Evolutionary conservation across 805 yeast genomes (phyloP).

Genomic region (Schwanniomyces pseudopolymorphus): DNA sequence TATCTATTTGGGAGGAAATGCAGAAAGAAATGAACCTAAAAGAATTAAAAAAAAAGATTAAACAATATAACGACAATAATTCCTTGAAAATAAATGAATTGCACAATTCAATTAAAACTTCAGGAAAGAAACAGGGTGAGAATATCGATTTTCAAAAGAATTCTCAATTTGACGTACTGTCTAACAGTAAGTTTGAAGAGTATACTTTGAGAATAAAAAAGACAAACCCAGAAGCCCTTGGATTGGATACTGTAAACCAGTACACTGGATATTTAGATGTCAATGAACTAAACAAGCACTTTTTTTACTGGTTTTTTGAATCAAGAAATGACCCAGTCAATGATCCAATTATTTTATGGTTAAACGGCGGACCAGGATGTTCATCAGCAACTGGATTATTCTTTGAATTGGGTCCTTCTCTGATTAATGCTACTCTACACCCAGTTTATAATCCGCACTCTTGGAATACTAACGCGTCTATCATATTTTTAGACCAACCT

Average conservation of each 20-base stretch:
- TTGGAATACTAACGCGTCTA: conserved; percentile 90
- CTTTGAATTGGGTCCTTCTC: conserved; percentile 89
- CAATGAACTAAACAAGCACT: conserved; percentile 55
- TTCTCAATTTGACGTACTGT: conserved; percentile 15
- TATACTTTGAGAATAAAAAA: conserved; percentile 31
- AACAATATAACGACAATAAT: conserved; percentile 6
- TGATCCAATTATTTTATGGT: conserved; percentile 89
- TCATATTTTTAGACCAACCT: conserved; percentile 92
- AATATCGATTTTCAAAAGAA: background rate
- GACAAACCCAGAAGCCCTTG: conserved; percentile 33
- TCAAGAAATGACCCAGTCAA: conserved; percentile 81
- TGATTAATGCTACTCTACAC: conserved; percentile 61
- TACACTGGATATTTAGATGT: conserved; percentile 42
- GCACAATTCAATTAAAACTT: background rate
- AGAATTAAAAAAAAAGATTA: conserved; percentile 7
- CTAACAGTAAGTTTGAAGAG: conserved; percentile 20
- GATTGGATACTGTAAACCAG: conserved; percentile 37
- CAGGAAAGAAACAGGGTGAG: background rate
- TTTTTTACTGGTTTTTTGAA: conserved; percentile 93
- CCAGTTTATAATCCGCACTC: conserved; percentile 81
- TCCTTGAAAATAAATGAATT: background rate
- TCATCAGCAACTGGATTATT: conserved; percentile 87
- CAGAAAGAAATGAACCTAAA: conserved; percentile 8
- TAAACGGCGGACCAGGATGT: conserved; percentile 97
- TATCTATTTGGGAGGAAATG: conserved; percentile 16